phyloP scores from a whole-genome alignment of 2,329 filamentous ascomycete genomes.

The Colletotrichum liaoningense region DNA sequence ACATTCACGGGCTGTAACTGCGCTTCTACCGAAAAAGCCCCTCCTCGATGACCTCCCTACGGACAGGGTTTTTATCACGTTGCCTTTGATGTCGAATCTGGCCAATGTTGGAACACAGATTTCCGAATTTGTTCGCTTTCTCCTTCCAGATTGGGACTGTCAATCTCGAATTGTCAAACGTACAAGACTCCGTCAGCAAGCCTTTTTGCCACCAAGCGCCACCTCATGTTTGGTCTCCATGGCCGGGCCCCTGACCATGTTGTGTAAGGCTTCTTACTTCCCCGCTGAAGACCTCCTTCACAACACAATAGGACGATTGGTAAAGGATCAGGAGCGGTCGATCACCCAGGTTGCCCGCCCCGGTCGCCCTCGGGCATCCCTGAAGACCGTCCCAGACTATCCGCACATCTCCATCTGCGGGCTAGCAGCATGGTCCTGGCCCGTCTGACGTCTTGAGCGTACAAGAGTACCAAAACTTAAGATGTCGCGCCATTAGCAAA shows the following conservation, averaged over 20 bases:
- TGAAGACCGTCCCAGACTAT: background rate
- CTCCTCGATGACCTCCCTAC: background rate
- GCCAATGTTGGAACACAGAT: conserved; percentile 34
- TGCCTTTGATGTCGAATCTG: conserved; percentile 41
- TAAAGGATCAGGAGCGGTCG: background rate
- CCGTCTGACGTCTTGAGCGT: background rate
- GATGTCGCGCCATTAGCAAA: background rate
- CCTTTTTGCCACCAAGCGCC: conserved; percentile 19
- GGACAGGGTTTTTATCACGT: conserved; percentile 33
- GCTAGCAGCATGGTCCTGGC: conserved; percentile 12
- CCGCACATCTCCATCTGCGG: conserved; percentile 2
- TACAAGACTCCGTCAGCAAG: background rate
- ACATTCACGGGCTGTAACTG: conserved; percentile 23
- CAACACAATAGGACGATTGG: conserved; percentile 2
- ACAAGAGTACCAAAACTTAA: background rate
- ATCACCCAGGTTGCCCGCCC: conserved; percentile 12
- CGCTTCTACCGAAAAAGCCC: conserved; percentile 29
- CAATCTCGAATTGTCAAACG: conserved; percentile 24
- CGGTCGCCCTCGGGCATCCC: background rate
- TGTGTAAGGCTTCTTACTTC: conserved; percentile 13
- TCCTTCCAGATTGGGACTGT: conserved; percentile 49
- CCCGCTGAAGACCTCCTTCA: background rate
- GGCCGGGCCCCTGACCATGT: conserved; percentile 23
- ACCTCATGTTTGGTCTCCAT: conserved; percentile 15
- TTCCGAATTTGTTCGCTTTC: conserved; percentile 54